These are phyloP conservation scores for Solanum lycopersicoides DNA, from an alignment of 257 asterid genomes.

Conservation along the genomic window DNA sequence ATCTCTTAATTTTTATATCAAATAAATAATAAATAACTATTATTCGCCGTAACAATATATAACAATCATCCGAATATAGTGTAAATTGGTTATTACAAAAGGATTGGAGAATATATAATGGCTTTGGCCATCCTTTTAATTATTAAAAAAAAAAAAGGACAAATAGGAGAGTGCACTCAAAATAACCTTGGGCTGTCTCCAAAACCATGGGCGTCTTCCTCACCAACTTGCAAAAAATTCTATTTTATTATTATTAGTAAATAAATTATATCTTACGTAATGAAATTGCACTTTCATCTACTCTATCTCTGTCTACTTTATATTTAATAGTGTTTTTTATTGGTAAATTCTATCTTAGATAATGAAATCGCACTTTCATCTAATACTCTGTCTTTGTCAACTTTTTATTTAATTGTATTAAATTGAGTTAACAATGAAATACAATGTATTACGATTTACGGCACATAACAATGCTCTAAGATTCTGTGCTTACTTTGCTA, in stretches of 20 bases:
- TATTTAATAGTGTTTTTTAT: not conserved
- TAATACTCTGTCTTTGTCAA: not conserved
- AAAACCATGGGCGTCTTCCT: conserved; percentile 26
- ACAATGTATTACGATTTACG: not conserved
- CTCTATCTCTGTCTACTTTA: not conserved
- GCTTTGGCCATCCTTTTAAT: not conserved
- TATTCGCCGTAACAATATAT: too few relatives aligned
- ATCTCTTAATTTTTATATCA: too few relatives aligned
- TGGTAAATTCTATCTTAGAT: not conserved
- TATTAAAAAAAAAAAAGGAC: not conserved
- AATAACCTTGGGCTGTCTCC: conserved; percentile 11
- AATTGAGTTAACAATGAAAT: not conserved
- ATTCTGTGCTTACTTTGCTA: not conserved
- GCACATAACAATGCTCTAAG: not conserved
- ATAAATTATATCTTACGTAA: not conserved
- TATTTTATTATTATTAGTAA: not conserved
- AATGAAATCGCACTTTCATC: not conserved
- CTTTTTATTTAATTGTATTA: not conserved
- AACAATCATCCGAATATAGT: not conserved
- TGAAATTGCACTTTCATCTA: not conserved
- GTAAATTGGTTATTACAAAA: not conserved
- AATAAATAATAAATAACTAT: too few relatives aligned
- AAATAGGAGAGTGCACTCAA: not conserved
- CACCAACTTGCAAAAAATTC: conserved; percentile 10
- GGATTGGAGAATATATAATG: not conserved